Evolutionary conservation across 2,329 filamentous ascomycete species (phyloP), one percentile per base, ranked within the genome.

Genomic region (Fusarium sp.): DNA sequence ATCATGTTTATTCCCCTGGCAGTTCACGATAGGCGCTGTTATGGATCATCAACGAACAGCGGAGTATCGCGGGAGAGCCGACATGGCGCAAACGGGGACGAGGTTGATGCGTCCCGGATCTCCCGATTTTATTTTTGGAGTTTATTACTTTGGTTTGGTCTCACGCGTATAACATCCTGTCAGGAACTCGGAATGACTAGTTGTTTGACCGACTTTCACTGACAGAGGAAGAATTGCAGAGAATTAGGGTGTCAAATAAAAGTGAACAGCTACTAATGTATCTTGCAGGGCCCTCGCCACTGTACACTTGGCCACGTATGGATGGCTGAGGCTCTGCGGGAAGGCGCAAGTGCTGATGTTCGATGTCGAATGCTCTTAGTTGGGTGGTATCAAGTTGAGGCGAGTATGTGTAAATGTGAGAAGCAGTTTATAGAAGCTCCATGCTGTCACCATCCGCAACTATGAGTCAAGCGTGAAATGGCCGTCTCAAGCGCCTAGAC

Each of bases 261-360:
- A 32, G 41, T 18, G 18, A 45, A 20, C 25, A 42, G n/a, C 9
- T 10, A 37, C 27, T 41, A 28, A 37, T 32, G n/a, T 51, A 20
- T 40, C n/a, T 56, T 55, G 18, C 30, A 51, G 12, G 42, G 40
- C 37, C 46, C 53, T 63, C 28, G 54, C 67, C 63, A 64, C 67
- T 47, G 67, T 68, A 64, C 67, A 70, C 67, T 59, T 70, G 67
- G 50, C 67, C 40, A 58, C 40, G 37, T 43, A 58, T 70, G 67
- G 63, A 54, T 71, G 67, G 67, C 58, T 68, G 67, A 71, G 67
- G 67, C 67, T 70, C 67, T 70, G 67, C 67, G 67, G 67, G 63
- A 70, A 68, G 58, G 63, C 64, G 40, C 42, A 55, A 41, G 51
- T 55, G 45, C 54, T 63, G 48, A 34, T 50, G 40, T 56, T 37